Evolutionary conservation across 495 filamentous ascomycete genomes (phyloP), one percentile per base, ranked within the genome.

Genomic region (Gamarada debralockiae): DNA sequence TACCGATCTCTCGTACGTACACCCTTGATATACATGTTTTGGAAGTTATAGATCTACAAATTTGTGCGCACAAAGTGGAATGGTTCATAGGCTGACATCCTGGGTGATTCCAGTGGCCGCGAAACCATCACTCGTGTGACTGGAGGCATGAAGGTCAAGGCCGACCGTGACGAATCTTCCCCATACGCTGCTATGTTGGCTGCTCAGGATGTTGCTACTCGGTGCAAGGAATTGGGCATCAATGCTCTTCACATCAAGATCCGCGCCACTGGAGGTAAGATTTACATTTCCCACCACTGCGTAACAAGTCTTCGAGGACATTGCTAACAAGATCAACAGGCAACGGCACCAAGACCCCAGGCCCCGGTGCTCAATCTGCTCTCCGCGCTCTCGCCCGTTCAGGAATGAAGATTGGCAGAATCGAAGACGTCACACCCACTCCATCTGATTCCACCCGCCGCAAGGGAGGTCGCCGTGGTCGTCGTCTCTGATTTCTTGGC

Each of bases 131-230:
- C 80, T 83, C 91, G 93, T 86, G 91, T 99, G 55, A 99, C 93
- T 64, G 93, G 93, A 75, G 93, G 93, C 70, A 97, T 97, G 93
- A 99, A 99, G 82, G 93, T 99, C 81, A 99, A 99, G 86, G 93
- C 93, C 73, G 93, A 99, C 73, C 91, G 93, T 79, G 93, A 99
- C 77, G 93, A 99, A 82, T 97, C 92, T 57, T 97, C 92, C 44
- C 93, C 93, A 58, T 99, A 99, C 83, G 93, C 93, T 65, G 93
- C 93, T 73, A 99, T 99, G 93, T 89, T 99, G 86, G 93, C 93
- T 72, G 93, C 92, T 61, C 92, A 96, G 74, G 85, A 87, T 63
- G 93, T 96, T 70, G 93, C 93, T 63, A 78, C 80, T 67, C 87
- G 92, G 71, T 99, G 93, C 87, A 97, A 99, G 87, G 93, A 99